Evolutionary conservation across 2,329 filamentous ascomycete genomes (phyloP), one percentile per base, ranked within the genome.

Genomic region (Fusarium pininemorale): DNA sequence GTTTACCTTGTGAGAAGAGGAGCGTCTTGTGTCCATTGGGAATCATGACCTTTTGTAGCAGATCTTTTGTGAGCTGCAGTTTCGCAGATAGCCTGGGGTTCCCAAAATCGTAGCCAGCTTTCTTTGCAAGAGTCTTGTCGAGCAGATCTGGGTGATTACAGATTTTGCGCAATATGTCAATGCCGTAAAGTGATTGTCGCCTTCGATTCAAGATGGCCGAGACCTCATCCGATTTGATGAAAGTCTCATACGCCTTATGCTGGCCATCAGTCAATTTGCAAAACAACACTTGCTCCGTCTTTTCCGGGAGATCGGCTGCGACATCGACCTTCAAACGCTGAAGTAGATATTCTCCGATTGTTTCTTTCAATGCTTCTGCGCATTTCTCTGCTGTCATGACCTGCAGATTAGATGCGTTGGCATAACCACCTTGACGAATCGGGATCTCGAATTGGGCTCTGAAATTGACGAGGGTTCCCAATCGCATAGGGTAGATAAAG

Each of bases 81-180:
- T 99, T 99, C 5, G 95, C 95, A 6, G 96, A 98, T 77, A 95
- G 93, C 54, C 88, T 88, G 1, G 91, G 88, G 70, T 88, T 90
- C 7, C 96, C 96, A 85, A 95, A 98, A 56, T 91, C 87, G 75
- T 96, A 95, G 16, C 88, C 90, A 3, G 87, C 79, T 75, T 92
- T 92, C 62, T 79, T 79, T 68, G 83, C 86, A 22, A 89, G 81
- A 30, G 77, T 81, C 48, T 87, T 93, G 76, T 96, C 91, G 5
- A 93, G 85, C 4, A 99, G 86, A 83, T 99, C 96, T 0, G 97
- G 96, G 78, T 99, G 97, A 73, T 99, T 99, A 85, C 96, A 98
- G 62, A 99, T 96, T 82, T 99, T 99, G 58, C 96, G 92, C 44
- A 99, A 85, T 32, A 95, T 93, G 77, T 98, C 95, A 72, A 99